Base-by-base conservation (phyloP, 2,329 filamentous ascomycete genomes). In the Trichoderma sp. region DNA sequence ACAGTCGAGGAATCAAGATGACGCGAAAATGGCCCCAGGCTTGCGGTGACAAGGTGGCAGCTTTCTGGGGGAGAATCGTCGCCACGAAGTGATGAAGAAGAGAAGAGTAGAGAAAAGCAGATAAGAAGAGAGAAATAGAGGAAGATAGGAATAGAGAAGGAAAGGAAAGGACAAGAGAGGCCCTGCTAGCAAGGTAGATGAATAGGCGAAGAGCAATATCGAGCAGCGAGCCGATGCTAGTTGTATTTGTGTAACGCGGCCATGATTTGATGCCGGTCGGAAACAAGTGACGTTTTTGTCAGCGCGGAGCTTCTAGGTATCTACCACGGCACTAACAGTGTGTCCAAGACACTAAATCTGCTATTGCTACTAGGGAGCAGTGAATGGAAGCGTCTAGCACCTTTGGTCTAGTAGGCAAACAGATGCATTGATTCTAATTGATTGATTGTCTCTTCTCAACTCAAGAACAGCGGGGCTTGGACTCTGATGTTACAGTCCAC, bases 181-280 rank as follows among this genome's bases (percentile, higher is more conserved):
- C 21, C 35, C 12, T 14, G 24, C 56, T 24, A 24, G 50, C 50
- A 56, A 35, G 31, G 38, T 29, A 67, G 45, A 45, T 68, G 65
- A 68, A 69, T 45, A 69, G 72, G 45, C 31, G 31, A 75, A 69
- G 60, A 65, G 68, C 35, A 63, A 50, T 45, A 45, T 71, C 21
- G 24, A 66, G 53, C 60, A 63, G 31, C 60, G 50, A 63, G 60
- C 60, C 60, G 27, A 63, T 62, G 50, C 27, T 75, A 50, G 12
- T 50, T 45, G 33, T 31, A 60, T 27, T 65, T 63, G 50, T 6
- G 50, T 56, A 56, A 56, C 50, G 41, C 60, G 31, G 62, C 45
- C 50, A 65, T 65, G 41, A 45, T 24, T 24, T 56, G 21, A 59
- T 41, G 41, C 29, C n/a, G 45, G 45, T 53, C 45, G 45, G 45